phyloP scores from a whole-genome alignment of 2,329 filamentous ascomycete genomes.

The Aspergillus versicolor region DNA sequence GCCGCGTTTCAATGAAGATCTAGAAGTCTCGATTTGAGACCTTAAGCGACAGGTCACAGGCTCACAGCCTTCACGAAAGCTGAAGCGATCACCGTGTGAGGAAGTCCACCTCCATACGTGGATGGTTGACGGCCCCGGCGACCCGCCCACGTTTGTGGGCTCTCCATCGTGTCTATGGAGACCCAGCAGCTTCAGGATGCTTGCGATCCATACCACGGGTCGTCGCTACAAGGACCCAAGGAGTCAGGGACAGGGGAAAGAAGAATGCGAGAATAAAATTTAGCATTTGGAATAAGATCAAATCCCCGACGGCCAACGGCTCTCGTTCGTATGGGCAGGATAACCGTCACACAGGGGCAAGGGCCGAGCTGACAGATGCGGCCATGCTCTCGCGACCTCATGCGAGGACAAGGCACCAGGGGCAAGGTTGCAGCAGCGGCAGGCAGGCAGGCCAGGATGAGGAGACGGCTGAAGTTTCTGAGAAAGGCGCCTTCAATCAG shows the following conservation, averaged over 20 bases:
- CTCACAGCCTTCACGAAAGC: neutral
- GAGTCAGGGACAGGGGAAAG: neutral
- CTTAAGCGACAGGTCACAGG: neutral
- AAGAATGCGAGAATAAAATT: neutral
- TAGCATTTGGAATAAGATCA: neutral
- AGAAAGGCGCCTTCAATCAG: neutral
- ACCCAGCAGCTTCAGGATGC: neutral
- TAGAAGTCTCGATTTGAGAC: neutral
- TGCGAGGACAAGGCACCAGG: slow-evolving; percentile 14
- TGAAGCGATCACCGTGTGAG: neutral
- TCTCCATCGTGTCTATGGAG: neutral
- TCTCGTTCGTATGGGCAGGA: neutral
- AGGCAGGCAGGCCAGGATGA: slow-evolving; percentile 1
- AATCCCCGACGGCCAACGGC: neutral
- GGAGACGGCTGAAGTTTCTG: slow-evolving; percentile 10
- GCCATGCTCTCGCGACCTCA: slow-evolving; percentile 1
- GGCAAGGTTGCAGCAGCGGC: slow-evolving; percentile 11
- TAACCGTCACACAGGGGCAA: slow-evolving; percentile 1
- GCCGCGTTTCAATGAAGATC: neutral
- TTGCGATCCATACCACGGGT: neutral
- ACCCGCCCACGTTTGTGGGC: neutral
- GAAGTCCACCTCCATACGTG: slow-evolving; percentile 1
- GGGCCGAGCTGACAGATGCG: neutral
- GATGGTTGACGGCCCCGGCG: neutral
- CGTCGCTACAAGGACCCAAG: neutral